Conservation (phyloP, 768 basidiomycete species). For the Lyophyllum decastes region DNA sequence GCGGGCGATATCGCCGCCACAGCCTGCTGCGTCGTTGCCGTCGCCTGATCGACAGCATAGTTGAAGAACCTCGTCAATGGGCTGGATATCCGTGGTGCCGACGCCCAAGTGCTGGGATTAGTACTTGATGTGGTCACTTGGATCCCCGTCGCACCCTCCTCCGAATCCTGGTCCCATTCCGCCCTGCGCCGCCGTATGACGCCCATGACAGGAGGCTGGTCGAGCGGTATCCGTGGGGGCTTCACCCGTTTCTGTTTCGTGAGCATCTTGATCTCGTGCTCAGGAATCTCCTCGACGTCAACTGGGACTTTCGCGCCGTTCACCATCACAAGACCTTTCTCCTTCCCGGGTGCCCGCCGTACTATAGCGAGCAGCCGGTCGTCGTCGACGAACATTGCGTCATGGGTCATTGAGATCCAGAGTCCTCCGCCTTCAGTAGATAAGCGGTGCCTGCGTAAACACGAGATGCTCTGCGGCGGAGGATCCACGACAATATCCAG, state of each 20-base stretch:
- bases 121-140: constrained; percentile 18
- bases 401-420: constrained; percentile 92
- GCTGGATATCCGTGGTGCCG: constrained; percentile 67
- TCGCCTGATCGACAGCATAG: constrained; percentile 74
- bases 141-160: constrained; percentile 19
- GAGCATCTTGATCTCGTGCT: constrained; percentile 82
- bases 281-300: constrained; percentile 87
- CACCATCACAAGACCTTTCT: constrained; percentile 83
- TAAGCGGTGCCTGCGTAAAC: constrained; percentile 83
- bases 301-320: constrained; percentile 86
- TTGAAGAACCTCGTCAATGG: constrained; percentile 72
- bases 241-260: constrained; percentile 85
- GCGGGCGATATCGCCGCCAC: constrained; percentile 75
- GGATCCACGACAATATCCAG: constrained; percentile 93
- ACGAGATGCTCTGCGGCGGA: constrained; percentile 80
- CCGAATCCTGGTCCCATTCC: constrained; percentile 67
- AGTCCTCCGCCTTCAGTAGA: constrained; percentile 88
- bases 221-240: constrained; percentile 84
- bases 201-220: constrained; percentile 85
- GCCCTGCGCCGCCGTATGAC: constrained; percentile 68
- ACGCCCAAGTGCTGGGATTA: constrained; percentile 42
- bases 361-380: constrained; percentile 78
- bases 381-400: constrained; percentile 73
- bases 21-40: constrained; percentile 73
- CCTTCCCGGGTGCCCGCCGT: constrained; percentile 72